Evolutionary conservation across 163 green algal genomes (phyloP).

Genomic region (Volvox carteri): DNA sequence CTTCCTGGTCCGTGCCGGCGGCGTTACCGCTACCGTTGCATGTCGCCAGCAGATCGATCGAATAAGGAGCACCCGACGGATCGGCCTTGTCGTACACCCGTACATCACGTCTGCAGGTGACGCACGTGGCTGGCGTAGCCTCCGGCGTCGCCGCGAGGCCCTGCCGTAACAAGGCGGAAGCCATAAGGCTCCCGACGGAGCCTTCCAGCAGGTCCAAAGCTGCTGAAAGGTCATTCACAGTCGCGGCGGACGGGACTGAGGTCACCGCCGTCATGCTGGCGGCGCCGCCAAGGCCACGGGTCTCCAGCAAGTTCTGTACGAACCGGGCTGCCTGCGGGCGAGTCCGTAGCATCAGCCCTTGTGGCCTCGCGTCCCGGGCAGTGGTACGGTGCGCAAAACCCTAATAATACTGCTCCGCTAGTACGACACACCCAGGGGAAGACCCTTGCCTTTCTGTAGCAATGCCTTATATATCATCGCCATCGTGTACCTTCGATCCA

Average conservation of each 20-base stretch:
- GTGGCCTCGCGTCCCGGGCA: no score
- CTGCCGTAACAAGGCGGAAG: not conserved
- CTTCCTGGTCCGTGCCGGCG: not conserved
- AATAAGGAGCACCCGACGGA: not conserved
- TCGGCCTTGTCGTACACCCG: not conserved
- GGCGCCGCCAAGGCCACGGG: not conserved
- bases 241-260: not conserved
- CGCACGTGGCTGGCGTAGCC: no score
- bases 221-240: no score
- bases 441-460: no score
- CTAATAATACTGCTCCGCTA: no score
- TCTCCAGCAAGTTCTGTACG: not conserved
- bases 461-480: no score
- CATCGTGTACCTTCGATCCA: no score
- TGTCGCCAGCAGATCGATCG: slow-evolving; percentile 1
- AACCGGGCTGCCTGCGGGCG: not conserved
- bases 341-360: no score
- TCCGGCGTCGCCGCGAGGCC: no score
- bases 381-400: no score
- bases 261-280: not conserved
- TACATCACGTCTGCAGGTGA: not conserved
- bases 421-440: no score
- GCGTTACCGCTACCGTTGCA: not conserved
- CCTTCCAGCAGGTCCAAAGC: slow-evolving; percentile 2
- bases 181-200: not conserved